These are phyloP conservation scores for Cladophialophora immunda DNA, from an alignment of 2,329 filamentous ascomycete species.

Conservation along the genomic window DNA sequence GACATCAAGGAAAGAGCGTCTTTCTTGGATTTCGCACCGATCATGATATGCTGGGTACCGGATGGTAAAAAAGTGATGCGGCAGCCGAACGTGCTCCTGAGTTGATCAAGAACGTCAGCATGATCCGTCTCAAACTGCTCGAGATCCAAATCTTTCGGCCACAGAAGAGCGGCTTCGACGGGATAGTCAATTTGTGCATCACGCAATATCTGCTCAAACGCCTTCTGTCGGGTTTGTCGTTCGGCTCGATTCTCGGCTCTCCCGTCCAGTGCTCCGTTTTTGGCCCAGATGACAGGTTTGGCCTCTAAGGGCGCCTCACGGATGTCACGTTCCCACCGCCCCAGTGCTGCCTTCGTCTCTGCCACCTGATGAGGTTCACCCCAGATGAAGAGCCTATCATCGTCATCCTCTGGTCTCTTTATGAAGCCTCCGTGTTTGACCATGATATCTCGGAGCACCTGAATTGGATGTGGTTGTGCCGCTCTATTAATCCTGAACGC, in stretches of 20 bases:
- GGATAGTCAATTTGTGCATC: constrained; percentile 30
- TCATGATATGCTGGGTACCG: constrained; percentile 21
- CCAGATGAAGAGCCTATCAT: constrained; percentile 36
- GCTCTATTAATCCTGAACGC: constrained; percentile 20
- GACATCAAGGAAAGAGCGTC: constrained; percentile 29
- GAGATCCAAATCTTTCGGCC: constrained; percentile 38
- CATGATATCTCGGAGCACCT: constrained; percentile 26
- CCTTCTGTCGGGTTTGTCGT: constrained; percentile 24
- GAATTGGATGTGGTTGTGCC: constrained; percentile 23
- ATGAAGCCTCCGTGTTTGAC: constrained; percentile 34
- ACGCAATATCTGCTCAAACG: constrained; percentile 21
- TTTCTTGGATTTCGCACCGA: constrained; percentile 28
- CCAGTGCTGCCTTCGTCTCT: constrained; percentile 27
- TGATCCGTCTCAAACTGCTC: constrained; percentile 34
- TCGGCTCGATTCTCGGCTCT: constrained; percentile 37
- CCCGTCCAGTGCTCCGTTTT: constrained; percentile 36
- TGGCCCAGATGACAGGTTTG: constrained; percentile 28
- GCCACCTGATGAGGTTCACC: constrained; percentile 30
- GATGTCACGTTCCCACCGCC: constrained; percentile 32
- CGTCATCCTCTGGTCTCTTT: constrained; percentile 24
- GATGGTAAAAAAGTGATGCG: constrained; percentile 27
- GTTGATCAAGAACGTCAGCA: constrained; percentile 28
- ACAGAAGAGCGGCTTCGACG: constrained; percentile 35
- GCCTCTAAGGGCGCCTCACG: constrained; percentile 8
- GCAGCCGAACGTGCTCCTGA: constrained; percentile 30